Evolutionary conservation across 208 protist species (phyloP).

Genomic region (Trypanosoma scelopori): DNA sequence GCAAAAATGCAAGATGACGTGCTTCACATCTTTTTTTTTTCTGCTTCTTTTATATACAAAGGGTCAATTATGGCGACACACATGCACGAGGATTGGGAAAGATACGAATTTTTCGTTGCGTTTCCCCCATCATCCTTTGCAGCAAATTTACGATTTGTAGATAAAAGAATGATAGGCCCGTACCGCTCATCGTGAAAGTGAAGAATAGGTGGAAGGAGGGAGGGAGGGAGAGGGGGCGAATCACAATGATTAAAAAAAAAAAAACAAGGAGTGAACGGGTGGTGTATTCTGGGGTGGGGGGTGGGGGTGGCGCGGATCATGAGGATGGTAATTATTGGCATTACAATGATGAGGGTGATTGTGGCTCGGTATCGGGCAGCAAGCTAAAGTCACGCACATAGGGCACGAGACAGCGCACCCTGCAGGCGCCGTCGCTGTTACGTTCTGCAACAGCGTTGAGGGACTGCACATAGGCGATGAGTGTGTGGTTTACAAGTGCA

Average conservation of each 20-base stretch:
- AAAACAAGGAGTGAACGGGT: conserved; percentile 18
- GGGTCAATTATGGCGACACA: too few relatives aligned
- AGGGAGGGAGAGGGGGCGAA: conserved; percentile 3
- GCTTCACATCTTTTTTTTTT: too few relatives aligned
- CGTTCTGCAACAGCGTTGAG: conserved; percentile 63
- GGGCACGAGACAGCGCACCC: conserved; percentile 42
- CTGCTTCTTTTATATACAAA: too few relatives aligned
- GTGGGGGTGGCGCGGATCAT: too few relatives aligned
- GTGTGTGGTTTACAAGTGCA: conserved; percentile 47
- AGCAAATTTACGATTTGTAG: too few relatives aligned
- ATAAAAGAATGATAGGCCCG: too few relatives aligned
- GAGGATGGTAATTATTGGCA: background rate
- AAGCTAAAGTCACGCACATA: conserved; percentile 19
- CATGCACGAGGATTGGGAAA: too few relatives aligned
- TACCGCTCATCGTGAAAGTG: conserved; percentile 1
- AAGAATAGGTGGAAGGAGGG: conserved; percentile 32
- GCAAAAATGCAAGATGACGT: too few relatives aligned
- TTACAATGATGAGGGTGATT: background rate
- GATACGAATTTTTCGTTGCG: too few relatives aligned
- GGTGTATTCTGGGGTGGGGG: too few relatives aligned
- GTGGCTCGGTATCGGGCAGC: background rate
- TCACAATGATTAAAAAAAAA: conserved; percentile 7
- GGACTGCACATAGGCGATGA: conserved; percentile 57
- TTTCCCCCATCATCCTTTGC: too few relatives aligned
- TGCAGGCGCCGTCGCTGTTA: conserved; percentile 22